Conservation (phyloP, 75 land plant genomes). For the Picea sitchensis region DNA sequence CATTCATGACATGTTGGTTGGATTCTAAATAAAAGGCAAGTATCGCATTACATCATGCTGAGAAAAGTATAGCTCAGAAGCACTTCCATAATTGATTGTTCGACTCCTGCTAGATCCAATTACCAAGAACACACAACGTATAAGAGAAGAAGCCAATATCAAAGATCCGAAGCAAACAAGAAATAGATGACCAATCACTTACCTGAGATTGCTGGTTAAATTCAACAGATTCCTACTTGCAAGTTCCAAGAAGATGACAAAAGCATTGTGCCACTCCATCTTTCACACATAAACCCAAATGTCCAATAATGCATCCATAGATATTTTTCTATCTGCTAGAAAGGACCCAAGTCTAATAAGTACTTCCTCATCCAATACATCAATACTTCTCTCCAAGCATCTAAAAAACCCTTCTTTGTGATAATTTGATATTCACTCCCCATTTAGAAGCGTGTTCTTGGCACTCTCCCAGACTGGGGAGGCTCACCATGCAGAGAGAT, state of each 20-base stretch:
- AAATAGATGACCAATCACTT: no score
- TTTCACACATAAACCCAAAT: conserved; percentile 48
- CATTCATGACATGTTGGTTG: no score
- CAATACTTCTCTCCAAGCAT: conserved; percentile 13
- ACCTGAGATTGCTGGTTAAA: conserved; percentile 24
- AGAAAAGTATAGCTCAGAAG: conserved; percentile 34
- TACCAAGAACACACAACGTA: neutral
- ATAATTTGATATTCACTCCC: no score
- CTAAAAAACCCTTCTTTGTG: no score
- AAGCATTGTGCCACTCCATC: conserved; percentile 43
- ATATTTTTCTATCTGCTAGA: conserved; percentile 54
- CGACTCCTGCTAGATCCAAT: neutral
- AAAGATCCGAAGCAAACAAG: no score
- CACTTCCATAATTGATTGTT: conserved; percentile 20
- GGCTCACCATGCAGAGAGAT: no score
- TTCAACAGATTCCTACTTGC: conserved; percentile 41
- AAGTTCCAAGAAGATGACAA: conserved; percentile 42
- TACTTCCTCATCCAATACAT: conserved; percentile 14
- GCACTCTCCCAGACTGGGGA: no score
- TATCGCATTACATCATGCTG: conserved; percentile 61
- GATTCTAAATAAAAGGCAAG: conserved; percentile 38
- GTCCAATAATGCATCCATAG: conserved; percentile 41
- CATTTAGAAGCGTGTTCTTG: no score
- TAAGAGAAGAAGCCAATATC: no score
- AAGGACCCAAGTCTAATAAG: conserved; percentile 55